Base-by-base conservation (phyloP, 768 basidiomycete genomes). In the Pholiota conissans region DNA sequence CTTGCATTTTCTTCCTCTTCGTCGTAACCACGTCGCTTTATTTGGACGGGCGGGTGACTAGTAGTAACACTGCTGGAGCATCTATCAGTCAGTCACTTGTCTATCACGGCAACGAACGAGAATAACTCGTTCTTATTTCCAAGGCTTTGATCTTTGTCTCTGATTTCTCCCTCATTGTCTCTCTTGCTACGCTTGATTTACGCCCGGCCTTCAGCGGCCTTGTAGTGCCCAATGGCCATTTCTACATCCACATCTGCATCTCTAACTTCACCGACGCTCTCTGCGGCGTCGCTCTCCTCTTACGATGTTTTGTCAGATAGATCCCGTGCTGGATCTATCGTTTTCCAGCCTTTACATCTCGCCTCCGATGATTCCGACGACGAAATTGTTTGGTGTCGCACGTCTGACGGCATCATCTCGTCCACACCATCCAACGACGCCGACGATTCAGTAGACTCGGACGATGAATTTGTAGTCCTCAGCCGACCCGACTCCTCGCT, bases 401-500 rank as follows among this genome's bases (percentile, higher is more conserved):
- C 78, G 45, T 74, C 81, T 37, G 75, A 76, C 28, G 65, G 55
- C 27, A 66, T 39, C 16, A 24, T 70, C 22, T 67, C 70, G 11
- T 68, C 68, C 27, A 52, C 60, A 30, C 56, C 55, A 39, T 69
- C 69, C 68, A 11, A 67, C 69, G 13, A 13, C 49, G 63, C 64
- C 51, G 73, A 67, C 53, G 59, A 65, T 24, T 67, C 58, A 48
- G 61, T 67, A 26, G 69, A 72, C 22, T 78, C 77, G 10, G 81
- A 81, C 61, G 76, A 80, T 47, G 84, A 84, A 55, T 83, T 79
- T 64, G 78, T 84, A 49, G 66, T 84, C 52, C 71, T 84, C 55
- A 75, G 71, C 58, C 63, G 69, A 49, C 72, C 70, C 10, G 63
- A 60, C 28, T 69, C 76, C 37, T 66, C 52, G 53, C 55, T 50